phyloP scores from a whole-genome alignment of 2,329 filamentous ascomycete species.

The Diaporthe ilicicola region DNA sequence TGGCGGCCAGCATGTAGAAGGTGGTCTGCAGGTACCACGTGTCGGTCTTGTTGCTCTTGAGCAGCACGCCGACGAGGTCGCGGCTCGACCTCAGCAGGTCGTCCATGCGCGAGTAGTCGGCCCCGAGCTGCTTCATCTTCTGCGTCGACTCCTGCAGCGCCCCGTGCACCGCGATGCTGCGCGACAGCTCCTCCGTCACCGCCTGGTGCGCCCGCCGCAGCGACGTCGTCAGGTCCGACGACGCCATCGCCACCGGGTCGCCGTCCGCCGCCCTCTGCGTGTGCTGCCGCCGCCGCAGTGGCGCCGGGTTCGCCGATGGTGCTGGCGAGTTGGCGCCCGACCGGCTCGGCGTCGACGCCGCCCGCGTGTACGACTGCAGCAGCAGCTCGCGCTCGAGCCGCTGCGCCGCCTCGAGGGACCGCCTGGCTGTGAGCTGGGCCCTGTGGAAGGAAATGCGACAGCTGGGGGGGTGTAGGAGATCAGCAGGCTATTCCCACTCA shows the following conservation, averaged over 20 bases:
- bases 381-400: constrained; percentile 80
- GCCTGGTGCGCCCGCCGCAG: constrained; percentile 86
- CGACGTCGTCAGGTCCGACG: constrained; percentile 83
- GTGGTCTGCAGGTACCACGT: constrained; percentile 97
- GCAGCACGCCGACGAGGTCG: constrained; percentile 78
- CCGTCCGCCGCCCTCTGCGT: constrained; percentile 48
- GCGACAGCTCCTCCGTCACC: constrained; percentile 83
- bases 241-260: constrained; percentile 78
- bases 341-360: constrained; percentile 36
- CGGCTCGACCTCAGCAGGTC: constrained; percentile 78
- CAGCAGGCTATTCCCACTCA: not conserved
- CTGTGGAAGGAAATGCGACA: constrained; percentile 77
- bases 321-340: constrained; percentile 47
- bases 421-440: constrained; percentile 82
- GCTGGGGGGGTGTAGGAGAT: constrained; percentile 42
- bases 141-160: constrained; percentile 85
- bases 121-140: constrained; percentile 80
- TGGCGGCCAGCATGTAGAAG: constrained; percentile 81
- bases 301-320: constrained; percentile 29
- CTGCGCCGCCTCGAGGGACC: constrained; percentile 76
- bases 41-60: constrained; percentile 92
- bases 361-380: constrained; percentile 65
- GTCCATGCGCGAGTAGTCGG: constrained; percentile 83
- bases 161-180: constrained; percentile 89
- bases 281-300: constrained; percentile 18